A percentile compares a stretch with the other conserved stretches of the same genome.
These are phyloP conservation scores for Lachancea sp. DNA, from an alignment of 805 yeast genomes.

Conservation along the genomic window DNA sequence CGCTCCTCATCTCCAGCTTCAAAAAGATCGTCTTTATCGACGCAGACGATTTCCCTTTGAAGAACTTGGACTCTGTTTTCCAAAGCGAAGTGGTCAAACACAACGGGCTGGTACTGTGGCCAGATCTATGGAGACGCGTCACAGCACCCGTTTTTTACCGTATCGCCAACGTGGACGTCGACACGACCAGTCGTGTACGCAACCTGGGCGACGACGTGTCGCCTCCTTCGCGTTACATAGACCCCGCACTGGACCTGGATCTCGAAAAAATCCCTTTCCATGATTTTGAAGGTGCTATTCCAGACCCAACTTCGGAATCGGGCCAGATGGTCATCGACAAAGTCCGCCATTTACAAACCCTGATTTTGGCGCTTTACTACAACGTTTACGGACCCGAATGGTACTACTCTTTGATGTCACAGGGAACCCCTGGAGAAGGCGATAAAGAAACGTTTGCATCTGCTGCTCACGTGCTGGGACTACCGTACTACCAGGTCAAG, in stretches of 20 bases:
- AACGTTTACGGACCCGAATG: conserved; percentile 59
- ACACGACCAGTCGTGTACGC: conserved; percentile 31
- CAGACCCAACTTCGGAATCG: conserved; percentile 63
- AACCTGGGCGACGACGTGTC: conserved; percentile 23
- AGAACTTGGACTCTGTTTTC: conserved; percentile 42
- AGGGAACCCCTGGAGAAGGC: conserved; percentile 73
- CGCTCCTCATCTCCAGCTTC: conserved; percentile 68
- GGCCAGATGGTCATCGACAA: conserved; percentile 65
- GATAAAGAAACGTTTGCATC: conserved; percentile 72
- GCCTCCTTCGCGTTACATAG: conserved; percentile 7
- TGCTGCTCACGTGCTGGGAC: conserved; percentile 49
- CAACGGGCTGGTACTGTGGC: conserved; percentile 61
- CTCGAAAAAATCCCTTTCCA: conserved; percentile 41
- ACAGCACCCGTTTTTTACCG: conserved; percentile 56
- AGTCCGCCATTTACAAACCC: conserved; percentile 48
- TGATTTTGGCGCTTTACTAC: conserved; percentile 56
- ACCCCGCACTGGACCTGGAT: not conserved
- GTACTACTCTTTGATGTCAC: conserved; percentile 62
- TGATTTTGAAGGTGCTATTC: conserved; percentile 55
- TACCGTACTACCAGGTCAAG: conserved; percentile 49
- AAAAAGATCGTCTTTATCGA: conserved; percentile 72
- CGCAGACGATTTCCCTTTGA: conserved; percentile 59
- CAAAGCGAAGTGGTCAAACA: conserved; percentile 38
- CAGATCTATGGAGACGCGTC: conserved; percentile 69
- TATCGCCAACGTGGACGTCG: conserved; percentile 40